Conservation (phyloP, 371 early-diverging fungal species). For the Circinella minor region DNA sequence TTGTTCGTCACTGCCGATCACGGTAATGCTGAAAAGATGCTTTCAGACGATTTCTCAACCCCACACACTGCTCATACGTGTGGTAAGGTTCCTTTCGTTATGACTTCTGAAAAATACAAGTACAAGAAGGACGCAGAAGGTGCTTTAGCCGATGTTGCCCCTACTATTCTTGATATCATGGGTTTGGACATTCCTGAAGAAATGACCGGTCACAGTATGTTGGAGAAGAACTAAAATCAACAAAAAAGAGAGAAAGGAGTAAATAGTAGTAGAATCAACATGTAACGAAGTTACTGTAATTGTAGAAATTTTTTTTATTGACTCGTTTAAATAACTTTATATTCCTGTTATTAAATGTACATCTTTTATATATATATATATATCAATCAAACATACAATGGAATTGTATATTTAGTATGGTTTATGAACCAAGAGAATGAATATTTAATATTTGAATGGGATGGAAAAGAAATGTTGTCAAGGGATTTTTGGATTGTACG, state of each 20-base stretch:
- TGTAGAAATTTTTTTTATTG: constrained; percentile 1
- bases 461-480: too few species aligned
- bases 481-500: too few species aligned
- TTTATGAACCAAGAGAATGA: too few species aligned
- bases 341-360: neutral
- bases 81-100: constrained; percentile 93
- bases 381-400: too few species aligned
- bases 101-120: constrained; percentile 67
- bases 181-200: constrained; percentile 92
- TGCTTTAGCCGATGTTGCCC: constrained; percentile 98
- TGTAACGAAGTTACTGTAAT: neutral
- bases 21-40: constrained; percentile 99
- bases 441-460: too few species aligned
- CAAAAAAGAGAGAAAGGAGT: too few species aligned
- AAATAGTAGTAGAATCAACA: neutral
- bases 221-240: constrained; percentile 26
- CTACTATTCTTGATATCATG: constrained; percentile 95
- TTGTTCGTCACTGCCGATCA: constrained; percentile 99
- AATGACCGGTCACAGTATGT: constrained; percentile 89
- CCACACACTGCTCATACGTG: constrained; percentile 98
- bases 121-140: constrained; percentile 62
- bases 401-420: too few species aligned
- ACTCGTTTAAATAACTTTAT: neutral
- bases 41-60: constrained; percentile 79
- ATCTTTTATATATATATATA: neutral